A percentile compares a stretch with the other conserved stretches of the same genome.
phyloP scores from a whole-genome alignment of 176 grass and related monocot species.

The Oryza glumipatula region DNA sequence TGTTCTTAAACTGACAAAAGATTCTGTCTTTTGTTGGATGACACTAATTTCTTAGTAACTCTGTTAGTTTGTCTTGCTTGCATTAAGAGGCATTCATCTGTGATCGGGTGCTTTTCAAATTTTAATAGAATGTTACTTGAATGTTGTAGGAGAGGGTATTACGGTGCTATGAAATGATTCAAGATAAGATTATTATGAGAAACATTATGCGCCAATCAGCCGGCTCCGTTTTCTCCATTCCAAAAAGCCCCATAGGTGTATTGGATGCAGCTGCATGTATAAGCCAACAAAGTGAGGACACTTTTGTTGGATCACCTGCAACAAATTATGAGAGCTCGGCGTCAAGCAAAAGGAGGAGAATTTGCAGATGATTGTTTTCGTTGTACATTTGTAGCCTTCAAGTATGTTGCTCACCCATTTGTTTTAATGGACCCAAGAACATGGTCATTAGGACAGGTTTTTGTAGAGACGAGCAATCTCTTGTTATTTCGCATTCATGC shows the following conservation, averaged over 20 bases:
- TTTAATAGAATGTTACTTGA: neutral
- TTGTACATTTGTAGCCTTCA: neutral
- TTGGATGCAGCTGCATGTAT: conserved; percentile 53
- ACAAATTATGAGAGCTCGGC: conserved; percentile 29
- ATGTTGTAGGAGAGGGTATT: conserved; percentile 61
- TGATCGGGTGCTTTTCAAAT: neutral
- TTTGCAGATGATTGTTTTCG: conserved; percentile 43
- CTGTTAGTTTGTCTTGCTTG: neutral
- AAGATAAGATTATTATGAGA: conserved; percentile 44
- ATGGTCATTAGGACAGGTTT: neutral
- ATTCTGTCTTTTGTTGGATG: neutral
- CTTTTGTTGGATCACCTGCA: conserved; percentile 34
- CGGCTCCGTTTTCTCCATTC: conserved; percentile 17
- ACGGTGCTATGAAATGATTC: conserved; percentile 52
- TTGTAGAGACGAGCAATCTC: neutral
- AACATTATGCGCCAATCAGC: conserved; percentile 18
- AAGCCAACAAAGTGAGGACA: conserved; percentile 54
- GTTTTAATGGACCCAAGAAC: neutral
- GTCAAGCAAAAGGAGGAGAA: conserved; percentile 63
- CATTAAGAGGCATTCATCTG: neutral
- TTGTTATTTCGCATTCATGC: conserved; percentile 20
- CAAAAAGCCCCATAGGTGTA: conserved; percentile 58
- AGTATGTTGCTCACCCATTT: conserved; percentile 3
- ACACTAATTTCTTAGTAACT: neutral
- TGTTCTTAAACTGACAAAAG: neutral